A percentile compares a stretch with the other conserved stretches of the same genome.
These are phyloP conservation scores for Candida sanyiensis DNA, from an alignment of 805 yeast genomes.

Conservation along the genomic window DNA sequence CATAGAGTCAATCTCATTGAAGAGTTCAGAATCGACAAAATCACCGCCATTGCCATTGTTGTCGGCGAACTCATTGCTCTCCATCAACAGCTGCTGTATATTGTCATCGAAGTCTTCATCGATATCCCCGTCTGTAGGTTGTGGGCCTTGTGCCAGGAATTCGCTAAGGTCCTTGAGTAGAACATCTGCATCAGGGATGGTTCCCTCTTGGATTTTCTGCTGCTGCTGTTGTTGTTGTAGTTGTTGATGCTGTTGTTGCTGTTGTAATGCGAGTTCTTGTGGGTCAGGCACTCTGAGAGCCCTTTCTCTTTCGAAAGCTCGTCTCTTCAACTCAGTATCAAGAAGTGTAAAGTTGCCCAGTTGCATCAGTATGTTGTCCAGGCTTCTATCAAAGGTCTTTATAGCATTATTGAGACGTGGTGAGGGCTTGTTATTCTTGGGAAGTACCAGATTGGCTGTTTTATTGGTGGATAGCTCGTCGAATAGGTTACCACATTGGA, in stretches of 20 bases:
- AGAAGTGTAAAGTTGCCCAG: conserved; percentile 21
- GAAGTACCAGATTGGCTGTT: conserved; percentile 20
- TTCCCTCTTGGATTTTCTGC: conserved; percentile 1
- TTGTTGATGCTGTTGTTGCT: conserved; percentile 7
- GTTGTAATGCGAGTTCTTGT: conserved; percentile 4
- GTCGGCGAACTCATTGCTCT: conserved; percentile 11
- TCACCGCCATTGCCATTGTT: conserved; percentile 7
- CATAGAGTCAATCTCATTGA: conserved; percentile 6
- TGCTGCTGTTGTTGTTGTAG: conserved; percentile 9
- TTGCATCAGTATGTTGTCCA: conserved; percentile 22
- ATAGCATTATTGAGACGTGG: conserved; percentile 15
- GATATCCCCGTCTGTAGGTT: conserved; percentile 27
- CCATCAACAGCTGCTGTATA: conserved; percentile 22
- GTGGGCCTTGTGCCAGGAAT: conserved; percentile 27
- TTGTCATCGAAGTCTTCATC: conserved; percentile 21
- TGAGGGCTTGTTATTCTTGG: conserved; percentile 13
- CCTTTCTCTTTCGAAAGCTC: conserved; percentile 14
- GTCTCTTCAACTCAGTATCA: conserved; percentile 16
- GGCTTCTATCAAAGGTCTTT: conserved; percentile 15
- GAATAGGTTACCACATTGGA: conserved; percentile 20
- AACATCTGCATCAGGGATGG: conserved; percentile 12
- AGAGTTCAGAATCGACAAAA: conserved; percentile 1
- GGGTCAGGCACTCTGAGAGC: conserved; percentile 10
- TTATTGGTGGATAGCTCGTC: conserved; percentile 22
- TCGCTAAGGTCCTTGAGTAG: conserved; percentile 26